Conservation (phyloP, 2,329 filamentous ascomycete genomes). For the Cercospora sp. region DNA sequence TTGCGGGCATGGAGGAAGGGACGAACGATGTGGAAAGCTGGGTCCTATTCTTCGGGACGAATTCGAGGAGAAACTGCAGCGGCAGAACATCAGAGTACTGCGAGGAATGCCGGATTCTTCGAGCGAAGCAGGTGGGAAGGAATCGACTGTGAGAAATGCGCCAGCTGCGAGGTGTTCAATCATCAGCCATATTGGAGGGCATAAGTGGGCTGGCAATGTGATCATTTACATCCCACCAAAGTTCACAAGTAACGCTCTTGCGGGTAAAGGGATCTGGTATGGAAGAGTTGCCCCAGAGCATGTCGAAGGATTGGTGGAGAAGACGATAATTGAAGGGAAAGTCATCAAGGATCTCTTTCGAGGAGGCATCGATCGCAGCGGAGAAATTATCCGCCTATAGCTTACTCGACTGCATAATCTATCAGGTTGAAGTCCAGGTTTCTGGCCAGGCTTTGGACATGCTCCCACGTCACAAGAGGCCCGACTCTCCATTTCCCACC, state of each 20-base stretch:
- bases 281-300: slow-evolving; percentile 73
- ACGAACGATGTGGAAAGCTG: slow-evolving; percentile 77
- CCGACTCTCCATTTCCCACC: slow-evolving; percentile 75
- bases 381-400: slow-evolving; percentile 34
- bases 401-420: slow-evolving; percentile 63
- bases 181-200: slow-evolving; percentile 79
- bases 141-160: slow-evolving; percentile 18
- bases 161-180: slow-evolving; percentile 56
- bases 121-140: slow-evolving; percentile 30
- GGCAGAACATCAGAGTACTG: slow-evolving; percentile 52
- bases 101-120: slow-evolving; percentile 38
- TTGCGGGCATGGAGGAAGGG: slow-evolving; percentile 82
- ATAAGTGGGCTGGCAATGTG: slow-evolving; percentile 83
- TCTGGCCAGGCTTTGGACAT: slow-evolving; percentile 67
- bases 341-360: slow-evolving; percentile 71
- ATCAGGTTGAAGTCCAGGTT: slow-evolving; percentile 76
- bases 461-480: slow-evolving; percentile 68
- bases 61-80: slow-evolving; percentile 63
- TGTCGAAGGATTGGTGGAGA: slow-evolving; percentile 71
- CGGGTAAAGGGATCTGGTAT: slow-evolving; percentile 78
- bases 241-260: slow-evolving; percentile 55
- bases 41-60: slow-evolving; percentile 71
- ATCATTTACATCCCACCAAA: slow-evolving; percentile 73
- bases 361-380: slow-evolving; percentile 58
- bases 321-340: slow-evolving; percentile 67